Conservation (phyloP, 768 basidiomycete species). For the Tulasnella sp. region DNA sequence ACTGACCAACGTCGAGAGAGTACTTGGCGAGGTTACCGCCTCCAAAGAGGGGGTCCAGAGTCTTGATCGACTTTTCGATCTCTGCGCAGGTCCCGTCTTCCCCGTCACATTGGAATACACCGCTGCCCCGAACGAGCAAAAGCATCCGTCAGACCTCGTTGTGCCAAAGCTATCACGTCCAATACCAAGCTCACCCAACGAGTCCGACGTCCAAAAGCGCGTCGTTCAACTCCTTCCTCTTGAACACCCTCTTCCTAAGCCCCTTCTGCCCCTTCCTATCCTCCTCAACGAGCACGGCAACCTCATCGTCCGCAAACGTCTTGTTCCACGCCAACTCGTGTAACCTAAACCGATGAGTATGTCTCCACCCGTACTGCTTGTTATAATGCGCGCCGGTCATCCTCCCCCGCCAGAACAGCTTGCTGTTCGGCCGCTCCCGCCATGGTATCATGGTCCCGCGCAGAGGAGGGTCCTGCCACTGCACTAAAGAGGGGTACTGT, state of each 20-base stretch:
- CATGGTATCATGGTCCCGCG: neutral
- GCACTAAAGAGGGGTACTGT: neutral
- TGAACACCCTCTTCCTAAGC: conserved; percentile 3
- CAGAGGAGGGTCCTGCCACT: neutral
- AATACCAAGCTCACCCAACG: conserved; percentile 18
- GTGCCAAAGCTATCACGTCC: neutral
- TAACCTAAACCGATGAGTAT: conserved; percentile 5
- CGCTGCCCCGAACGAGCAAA: neutral
- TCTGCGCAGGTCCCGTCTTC: conserved; percentile 26
- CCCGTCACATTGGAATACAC: conserved; percentile 20
- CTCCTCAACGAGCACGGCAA: neutral
- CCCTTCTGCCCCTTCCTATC: neutral
- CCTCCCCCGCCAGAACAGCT: conserved; percentile 4
- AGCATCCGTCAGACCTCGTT: neutral
- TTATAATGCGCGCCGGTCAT: conserved; percentile 1
- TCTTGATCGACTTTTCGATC: conserved; percentile 23
- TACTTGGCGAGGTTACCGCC: neutral
- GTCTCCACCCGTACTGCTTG: neutral
- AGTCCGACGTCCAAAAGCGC: conserved; percentile 25
- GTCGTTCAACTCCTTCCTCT: conserved; percentile 19
- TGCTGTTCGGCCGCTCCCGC: neutral
- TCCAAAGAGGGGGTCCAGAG: neutral
- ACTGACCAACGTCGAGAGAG: conserved; percentile 15
- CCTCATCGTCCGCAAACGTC: neutral
- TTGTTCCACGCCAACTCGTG: conserved; percentile 2